A percentile compares a stretch with the other conserved stretches of the same genome.
Evolutionary conservation across 1,139 yeast genomes (phyloP).

Genomic region (Hyphopichia pseudoburtonii): DNA sequence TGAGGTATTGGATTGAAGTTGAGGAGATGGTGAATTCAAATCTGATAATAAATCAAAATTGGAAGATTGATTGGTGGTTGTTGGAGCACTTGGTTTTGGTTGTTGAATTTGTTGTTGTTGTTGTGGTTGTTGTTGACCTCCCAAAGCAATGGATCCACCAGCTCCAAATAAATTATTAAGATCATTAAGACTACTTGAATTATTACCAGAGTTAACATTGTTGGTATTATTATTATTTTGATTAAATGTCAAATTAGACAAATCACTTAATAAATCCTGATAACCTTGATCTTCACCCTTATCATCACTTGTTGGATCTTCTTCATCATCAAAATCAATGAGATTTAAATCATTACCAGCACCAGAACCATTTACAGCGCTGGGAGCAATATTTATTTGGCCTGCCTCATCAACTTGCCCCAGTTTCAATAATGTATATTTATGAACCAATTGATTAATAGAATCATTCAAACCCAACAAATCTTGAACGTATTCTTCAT

Average conservation of each 20-base stretch:
- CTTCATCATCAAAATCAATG: slow-evolving; percentile 75
- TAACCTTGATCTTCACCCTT: slow-evolving; percentile 49
- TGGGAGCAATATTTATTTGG: slow-evolving; percentile 42
- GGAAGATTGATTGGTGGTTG: slow-evolving; percentile 5
- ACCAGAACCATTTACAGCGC: slow-evolving; percentile 24
- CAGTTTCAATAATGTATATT: slow-evolving; percentile 62
- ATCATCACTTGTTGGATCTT: slow-evolving; percentile 36
- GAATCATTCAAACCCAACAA: slow-evolving; percentile 73
- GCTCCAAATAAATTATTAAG: slow-evolving; percentile 43
- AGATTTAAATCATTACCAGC: slow-evolving; percentile 52
- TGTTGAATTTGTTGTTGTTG: slow-evolving; percentile 6
- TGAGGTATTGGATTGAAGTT: slow-evolving; percentile 42
- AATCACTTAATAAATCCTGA: slow-evolving; percentile 70
- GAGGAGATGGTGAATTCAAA: slow-evolving; percentile 48
- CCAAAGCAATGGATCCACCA: slow-evolving; percentile 47
- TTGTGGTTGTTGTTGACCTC: slow-evolving; percentile 15
- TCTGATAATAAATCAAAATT: slow-evolving; percentile 44
- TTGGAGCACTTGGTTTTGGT: slow-evolving; percentile 14
- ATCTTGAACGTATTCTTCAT: slow-evolving; percentile 65
- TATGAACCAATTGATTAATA: slow-evolving; percentile 67
- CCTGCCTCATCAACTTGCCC: slow-evolving; percentile 68
- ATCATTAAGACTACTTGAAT: slow-evolving; percentile 11
- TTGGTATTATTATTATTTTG: slow-evolving; percentile 16
- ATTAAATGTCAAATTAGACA: slow-evolving; percentile 60
- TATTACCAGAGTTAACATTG: slow-evolving; percentile 24